Base-by-base conservation (phyloP, 352 stramenopile genomes). In the Pythium guiyangense region DNA sequence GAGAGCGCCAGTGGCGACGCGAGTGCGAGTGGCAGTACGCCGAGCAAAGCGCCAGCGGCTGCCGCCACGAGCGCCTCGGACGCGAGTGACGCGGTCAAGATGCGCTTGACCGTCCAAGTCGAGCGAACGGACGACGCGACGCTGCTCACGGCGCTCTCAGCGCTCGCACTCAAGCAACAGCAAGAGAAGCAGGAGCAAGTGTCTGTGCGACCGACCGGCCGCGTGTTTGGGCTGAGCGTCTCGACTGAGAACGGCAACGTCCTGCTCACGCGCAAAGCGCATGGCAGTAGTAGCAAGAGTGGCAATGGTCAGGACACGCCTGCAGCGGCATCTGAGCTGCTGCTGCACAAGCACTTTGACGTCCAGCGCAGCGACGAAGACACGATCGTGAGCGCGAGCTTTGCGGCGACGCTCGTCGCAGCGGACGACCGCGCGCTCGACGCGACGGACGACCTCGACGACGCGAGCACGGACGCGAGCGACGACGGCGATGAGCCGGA, bases 281-380 rank as follows among this genome's bases (percentile, higher is more conserved):
- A n/a, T 29, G 3, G 26, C 35, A 17, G 57, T 40, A 6, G 39
- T 20, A 6, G 14, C 39, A 18, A 45, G 39, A 10, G 39, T 6
- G 1, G 39, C 39, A 5, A 45, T n/a, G n/a, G n/a, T n/a, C n/a
- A 59, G 15, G 4, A 48, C 48, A 27, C 18, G 15, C 20, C 17
- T 39, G 6, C 40, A 14, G 18, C 63, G 48, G 27, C 60, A 4
- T 72, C 70, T 49, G 70, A 80, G 12, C 39, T 90, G 11, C 63
- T 90, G 14, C 62, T 84, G 47, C 77, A 90, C 49, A 67, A 71
- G 6, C 69, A 88, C 49, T 86, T 90, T 31, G 73, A 80, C 1
- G 58, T 85, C 15, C 78, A 86, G 50, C 44, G 71, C 26, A 57
- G 44, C 6, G 60, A 64, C 25, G 51, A 51, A 12, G 71, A 82